Evolutionary conservation across 2,329 filamentous ascomycete species (phyloP), one percentile per base, ranked within the genome.

Genomic region (Zopfia rhizophila): DNA sequence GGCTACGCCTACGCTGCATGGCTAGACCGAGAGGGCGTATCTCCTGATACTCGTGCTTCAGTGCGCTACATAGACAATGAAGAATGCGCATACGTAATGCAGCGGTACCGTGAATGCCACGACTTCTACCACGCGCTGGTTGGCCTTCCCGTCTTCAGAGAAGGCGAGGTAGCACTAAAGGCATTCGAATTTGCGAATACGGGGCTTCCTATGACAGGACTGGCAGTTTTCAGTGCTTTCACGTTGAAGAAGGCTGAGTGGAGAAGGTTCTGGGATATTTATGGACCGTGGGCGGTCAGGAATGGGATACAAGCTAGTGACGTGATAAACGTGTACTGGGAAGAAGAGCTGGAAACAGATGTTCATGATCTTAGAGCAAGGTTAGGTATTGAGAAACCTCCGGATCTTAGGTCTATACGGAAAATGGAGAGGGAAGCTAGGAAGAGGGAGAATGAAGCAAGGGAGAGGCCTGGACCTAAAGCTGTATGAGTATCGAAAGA

Each of bases 81-180:
- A 60, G 94, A 99, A 74, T 96, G 92, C 70, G 94, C 94, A 24
- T 99, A 97, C 76, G 94, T 97, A 13, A 95, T 99, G 89, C 94
- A 97, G 78, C 85, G 94, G 41, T 99, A 99, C 73, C 86, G 94
- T 52, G 94, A 99, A 74, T 96, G 89, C 58, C 94, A 99, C 72
- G 94, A 99, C 71, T 97, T 99, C 74, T 97, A 95, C 76, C 94
- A 99, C 72, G 93, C 94, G 0, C 79, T 99, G 39, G 96, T 92
- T 0, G 93, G 93, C 0, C 75, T 99, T 35, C 94, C 94, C 0
- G 84, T 95, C 29, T 88, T 96, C 53, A 83, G 91, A n/a, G 94
- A 99, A 77, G 94, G 94, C 18, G 94, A 99, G 78, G 83, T 99
- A 10, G 94, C 93, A n/a, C 82, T 99, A 58, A 99, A 99, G 75